phyloP scores from a whole-genome alignment of 768 basidiomycete species.

The Lactarius evosmus region DNA sequence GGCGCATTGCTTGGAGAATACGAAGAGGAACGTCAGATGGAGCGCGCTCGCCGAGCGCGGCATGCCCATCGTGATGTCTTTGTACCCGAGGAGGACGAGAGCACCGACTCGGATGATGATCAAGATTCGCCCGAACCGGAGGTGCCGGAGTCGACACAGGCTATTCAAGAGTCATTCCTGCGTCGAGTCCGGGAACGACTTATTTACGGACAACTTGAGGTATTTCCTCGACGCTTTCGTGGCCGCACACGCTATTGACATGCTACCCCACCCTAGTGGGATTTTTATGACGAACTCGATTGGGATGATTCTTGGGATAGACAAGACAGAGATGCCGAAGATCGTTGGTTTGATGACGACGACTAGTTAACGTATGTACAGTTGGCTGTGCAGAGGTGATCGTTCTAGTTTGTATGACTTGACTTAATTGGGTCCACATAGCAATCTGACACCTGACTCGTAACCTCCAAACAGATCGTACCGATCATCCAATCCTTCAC shows the following conservation, averaged over 20 bases:
- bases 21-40: constrained; percentile 74
- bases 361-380: constrained; percentile 33
- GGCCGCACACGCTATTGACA: not conserved
- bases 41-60: constrained; percentile 50
- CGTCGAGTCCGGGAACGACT: constrained; percentile 63
- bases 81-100: constrained; percentile 67
- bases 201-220: constrained; percentile 74
- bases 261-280: constrained; percentile 42
- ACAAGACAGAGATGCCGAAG: constrained; percentile 60
- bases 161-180: constrained; percentile 43
- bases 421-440: constrained; percentile 6
- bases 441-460: not conserved
- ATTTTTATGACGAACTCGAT: constrained; percentile 69
- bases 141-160: constrained; percentile 47
- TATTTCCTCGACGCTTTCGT: constrained; percentile 35
- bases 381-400: not conserved
- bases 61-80: constrained; percentile 46
- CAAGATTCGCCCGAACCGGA: constrained; percentile 37
- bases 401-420: not conserved
- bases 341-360: constrained; percentile 72
- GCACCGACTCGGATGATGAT: constrained; percentile 44
- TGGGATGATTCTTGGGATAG: constrained; percentile 70
- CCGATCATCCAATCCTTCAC: not conserved
- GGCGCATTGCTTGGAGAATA: constrained; percentile 64
- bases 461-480: not conserved